Conservation (phyloP, 192 early-diverging fungal genomes). For the Backusella mclennaniae region DNA sequence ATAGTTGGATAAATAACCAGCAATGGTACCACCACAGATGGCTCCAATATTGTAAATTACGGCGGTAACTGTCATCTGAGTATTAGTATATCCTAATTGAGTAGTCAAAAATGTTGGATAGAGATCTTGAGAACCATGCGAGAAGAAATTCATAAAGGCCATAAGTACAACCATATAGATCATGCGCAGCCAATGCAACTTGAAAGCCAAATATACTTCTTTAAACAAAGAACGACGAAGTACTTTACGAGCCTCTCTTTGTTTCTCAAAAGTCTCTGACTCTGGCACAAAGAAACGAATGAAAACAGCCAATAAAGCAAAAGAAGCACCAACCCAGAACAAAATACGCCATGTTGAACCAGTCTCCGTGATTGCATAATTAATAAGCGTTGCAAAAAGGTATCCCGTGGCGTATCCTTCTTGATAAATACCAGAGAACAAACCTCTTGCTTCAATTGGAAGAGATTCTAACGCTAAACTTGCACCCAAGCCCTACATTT, state of each 20-base stretch:
- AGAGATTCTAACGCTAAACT: constrained; percentile 72
- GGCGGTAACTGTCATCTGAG: constrained; percentile 54
- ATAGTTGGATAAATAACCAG: constrained; percentile 69
- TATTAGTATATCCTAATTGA: constrained; percentile 53
- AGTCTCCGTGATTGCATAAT: constrained; percentile 50
- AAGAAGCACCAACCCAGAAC: constrained; percentile 64
- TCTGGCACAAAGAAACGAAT: constrained; percentile 66
- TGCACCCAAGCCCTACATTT: constrained; percentile 64
- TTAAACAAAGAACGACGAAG: constrained; percentile 22
- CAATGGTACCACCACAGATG: constrained; percentile 64
- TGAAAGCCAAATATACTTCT: constrained; percentile 29
- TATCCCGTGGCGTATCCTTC: constrained; percentile 66
- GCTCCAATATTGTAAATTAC: constrained; percentile 67
- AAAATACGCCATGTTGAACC: constrained; percentile 62
- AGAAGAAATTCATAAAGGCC: constrained; percentile 69
- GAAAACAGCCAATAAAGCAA: constrained; percentile 56
- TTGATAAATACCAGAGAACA: constrained; percentile 77
- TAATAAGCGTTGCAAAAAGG: constrained; percentile 62
- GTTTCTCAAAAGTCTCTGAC: constrained; percentile 50
- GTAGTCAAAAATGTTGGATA: constrained; percentile 64
- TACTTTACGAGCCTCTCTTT: constrained; percentile 26
- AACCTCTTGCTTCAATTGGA: constrained; percentile 63
- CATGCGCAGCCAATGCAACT: constrained; percentile 51
- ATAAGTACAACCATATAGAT: constrained; percentile 58
- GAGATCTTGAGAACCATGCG: constrained; percentile 69